Conservation (phyloP, 2,329 filamentous ascomycete species). For the Fusarium euwallaceae region DNA sequence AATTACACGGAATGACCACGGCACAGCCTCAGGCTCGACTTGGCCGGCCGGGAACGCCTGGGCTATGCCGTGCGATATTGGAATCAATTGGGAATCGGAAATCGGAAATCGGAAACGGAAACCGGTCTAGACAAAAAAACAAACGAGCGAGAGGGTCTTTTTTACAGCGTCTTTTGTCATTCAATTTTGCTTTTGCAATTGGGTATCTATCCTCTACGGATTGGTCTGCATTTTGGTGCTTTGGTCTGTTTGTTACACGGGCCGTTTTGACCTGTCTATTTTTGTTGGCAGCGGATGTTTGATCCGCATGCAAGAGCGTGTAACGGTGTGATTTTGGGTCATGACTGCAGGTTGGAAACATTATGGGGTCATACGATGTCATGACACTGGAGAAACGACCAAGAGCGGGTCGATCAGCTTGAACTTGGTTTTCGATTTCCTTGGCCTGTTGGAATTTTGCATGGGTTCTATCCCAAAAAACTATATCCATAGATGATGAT, state of each 20-base stretch:
- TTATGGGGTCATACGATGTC: slow-evolving; percentile 30
- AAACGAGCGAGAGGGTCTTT: slow-evolving; percentile 14
- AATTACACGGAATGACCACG: slow-evolving; percentile 13
- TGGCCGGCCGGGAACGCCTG: slow-evolving; percentile 35
- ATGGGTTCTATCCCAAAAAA: slow-evolving; percentile 3
- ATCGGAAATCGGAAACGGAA: slow-evolving; percentile 4
- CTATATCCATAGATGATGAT: slow-evolving; percentile 38
- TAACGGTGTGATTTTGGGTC: not conserved
- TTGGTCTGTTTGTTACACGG: not conserved
- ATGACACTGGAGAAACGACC: slow-evolving; percentile 22
- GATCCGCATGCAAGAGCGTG: not conserved
- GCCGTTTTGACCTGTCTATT: not conserved
- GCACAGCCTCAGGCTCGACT: slow-evolving; percentile 11
- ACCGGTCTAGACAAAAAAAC: slow-evolving; percentile 35
- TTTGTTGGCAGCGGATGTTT: not conserved
- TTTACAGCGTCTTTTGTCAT: slow-evolving; percentile 5
- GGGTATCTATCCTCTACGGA: not conserved
- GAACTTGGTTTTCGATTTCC: slow-evolving; percentile 4
- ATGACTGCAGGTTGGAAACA: slow-evolving; percentile 3
- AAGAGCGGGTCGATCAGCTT: slow-evolving; percentile 14
- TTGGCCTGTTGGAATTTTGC: slow-evolving; percentile 3
- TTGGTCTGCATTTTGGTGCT: not conserved
- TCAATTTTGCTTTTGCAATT: slow-evolving; percentile 9
- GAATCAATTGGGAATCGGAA: slow-evolving; percentile 7
- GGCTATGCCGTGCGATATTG: slow-evolving; percentile 4